These are phyloP conservation scores for Boeremia exigua DNA, from an alignment of 2,329 filamentous ascomycete genomes.

Conservation along the genomic window DNA sequence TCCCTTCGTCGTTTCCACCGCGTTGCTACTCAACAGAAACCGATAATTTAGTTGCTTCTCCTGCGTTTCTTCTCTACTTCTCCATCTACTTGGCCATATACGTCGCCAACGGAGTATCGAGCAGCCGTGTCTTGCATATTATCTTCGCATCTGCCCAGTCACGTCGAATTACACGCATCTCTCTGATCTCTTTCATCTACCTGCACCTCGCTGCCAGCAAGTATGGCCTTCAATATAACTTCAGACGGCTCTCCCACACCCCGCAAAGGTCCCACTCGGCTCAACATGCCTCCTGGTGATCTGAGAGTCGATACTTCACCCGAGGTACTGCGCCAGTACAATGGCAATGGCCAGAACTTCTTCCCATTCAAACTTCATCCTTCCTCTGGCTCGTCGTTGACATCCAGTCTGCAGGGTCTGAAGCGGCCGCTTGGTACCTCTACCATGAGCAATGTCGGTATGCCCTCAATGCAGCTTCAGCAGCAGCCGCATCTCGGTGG, in stretches of 20 bases:
- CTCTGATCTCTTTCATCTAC: conserved; percentile 44
- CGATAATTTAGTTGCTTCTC: conserved; percentile 36
- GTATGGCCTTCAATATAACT: conserved; percentile 49
- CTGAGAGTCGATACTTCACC: conserved; percentile 44
- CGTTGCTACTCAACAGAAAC: conserved; percentile 9
- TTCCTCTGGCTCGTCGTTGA: conserved; percentile 40
- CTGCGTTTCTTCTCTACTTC: conserved; percentile 32
- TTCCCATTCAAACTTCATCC: conserved; percentile 26
- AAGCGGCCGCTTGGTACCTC: conserved; percentile 50
- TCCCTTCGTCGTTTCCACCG: conserved; percentile 31
- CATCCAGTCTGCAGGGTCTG: conserved; percentile 44
- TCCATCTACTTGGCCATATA: conserved; percentile 49
- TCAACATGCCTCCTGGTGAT: conserved; percentile 38
- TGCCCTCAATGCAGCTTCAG: conserved; percentile 26
- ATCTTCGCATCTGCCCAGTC: conserved; percentile 42
- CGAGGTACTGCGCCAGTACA: conserved; percentile 42
- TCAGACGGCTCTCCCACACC: conserved; percentile 51
- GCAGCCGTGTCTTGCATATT: conserved; percentile 43
- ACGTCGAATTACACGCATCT: conserved; percentile 31
- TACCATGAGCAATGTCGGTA: conserved; percentile 39
- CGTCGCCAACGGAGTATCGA: conserved; percentile 36
- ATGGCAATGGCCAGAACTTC: conserved; percentile 38
- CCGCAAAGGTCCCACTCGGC: conserved; percentile 43
- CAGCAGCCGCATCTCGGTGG: conserved; percentile 22
- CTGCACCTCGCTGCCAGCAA: conserved; percentile 24